phyloP scores from a whole-genome alignment of 371 early-diverging fungal genomes.

The Lichtheimia ornata region DNA sequence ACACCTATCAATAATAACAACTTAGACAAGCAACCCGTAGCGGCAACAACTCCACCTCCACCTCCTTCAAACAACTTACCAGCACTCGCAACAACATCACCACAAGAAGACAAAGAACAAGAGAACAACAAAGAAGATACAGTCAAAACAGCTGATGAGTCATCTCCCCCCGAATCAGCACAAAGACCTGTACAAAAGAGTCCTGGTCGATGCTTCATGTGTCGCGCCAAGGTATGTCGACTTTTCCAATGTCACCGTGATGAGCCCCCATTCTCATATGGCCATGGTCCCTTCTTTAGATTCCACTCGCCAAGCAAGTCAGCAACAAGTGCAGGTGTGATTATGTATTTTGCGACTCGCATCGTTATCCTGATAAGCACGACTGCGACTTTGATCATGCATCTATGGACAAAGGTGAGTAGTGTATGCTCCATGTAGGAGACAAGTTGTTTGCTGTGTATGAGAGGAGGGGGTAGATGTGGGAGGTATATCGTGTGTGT shows the following conservation, averaged over 20 bases:
- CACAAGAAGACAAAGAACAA: constrained; percentile 13
- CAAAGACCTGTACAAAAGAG: constrained; percentile 58
- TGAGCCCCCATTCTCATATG: neutral
- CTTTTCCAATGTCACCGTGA: neutral
- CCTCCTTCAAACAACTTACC: neutral
- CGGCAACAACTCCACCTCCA: constrained; percentile 7
- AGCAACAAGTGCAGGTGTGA: constrained; percentile 83
- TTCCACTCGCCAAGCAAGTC: constrained; percentile 82
- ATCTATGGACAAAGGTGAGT: constrained; percentile 60
- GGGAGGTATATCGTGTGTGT: neutral
- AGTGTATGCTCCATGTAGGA: neutral
- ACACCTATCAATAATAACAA: no score
- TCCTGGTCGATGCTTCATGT: constrained; percentile 74
- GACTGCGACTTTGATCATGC: constrained; percentile 82
- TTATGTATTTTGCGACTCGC: constrained; percentile 79
- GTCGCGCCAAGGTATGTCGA: constrained; percentile 65
- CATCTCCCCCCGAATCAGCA: constrained; percentile 5
- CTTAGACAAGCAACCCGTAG: neutral
- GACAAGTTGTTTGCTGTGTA: neutral
- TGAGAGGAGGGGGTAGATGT: constrained; percentile 1
- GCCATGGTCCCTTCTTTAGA: constrained; percentile 36
- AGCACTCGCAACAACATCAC: neutral
- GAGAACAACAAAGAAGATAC: neutral
- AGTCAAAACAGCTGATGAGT: constrained; percentile 1
- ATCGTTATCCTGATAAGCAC: constrained; percentile 78